phyloP scores from a whole-genome alignment of 306 rosid species.

The Fagus crenata region DNA sequence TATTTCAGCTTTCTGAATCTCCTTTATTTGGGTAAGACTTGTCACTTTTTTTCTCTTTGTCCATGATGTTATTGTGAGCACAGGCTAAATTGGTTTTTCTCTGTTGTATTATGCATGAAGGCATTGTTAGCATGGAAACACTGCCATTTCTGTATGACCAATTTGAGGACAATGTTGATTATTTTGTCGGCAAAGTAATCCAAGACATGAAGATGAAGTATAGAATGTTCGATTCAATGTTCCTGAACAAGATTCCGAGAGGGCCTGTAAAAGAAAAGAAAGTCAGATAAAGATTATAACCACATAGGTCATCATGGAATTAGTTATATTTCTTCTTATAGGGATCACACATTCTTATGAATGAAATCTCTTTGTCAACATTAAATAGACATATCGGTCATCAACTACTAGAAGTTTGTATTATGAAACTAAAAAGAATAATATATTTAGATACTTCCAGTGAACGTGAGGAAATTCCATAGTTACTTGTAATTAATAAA shows the following conservation, averaged over 20 bases:
- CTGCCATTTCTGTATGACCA: slow-evolving; percentile 67
- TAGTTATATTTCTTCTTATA: background rate
- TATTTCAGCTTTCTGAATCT: slow-evolving; percentile 65
- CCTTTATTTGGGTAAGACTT: slow-evolving; percentile 62
- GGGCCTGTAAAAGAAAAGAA: slow-evolving; percentile 72
- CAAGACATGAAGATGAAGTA: slow-evolving; percentile 47
- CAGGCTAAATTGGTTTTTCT: background rate
- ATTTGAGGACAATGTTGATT: slow-evolving; percentile 59
- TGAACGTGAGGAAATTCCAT: too few species aligned
- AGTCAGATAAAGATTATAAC: slow-evolving; percentile 31
- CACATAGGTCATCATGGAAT: background rate
- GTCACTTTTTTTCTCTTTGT: background rate
- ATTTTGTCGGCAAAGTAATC: slow-evolving; percentile 36
- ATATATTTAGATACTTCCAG: too few species aligned
- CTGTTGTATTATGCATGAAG: slow-evolving; percentile 40
- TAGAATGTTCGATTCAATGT: slow-evolving; percentile 45
- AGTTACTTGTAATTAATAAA: too few species aligned
- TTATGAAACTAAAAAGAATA: too few species aligned
- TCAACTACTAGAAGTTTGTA: background rate
- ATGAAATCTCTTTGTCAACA: background rate
- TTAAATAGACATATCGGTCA: background rate
- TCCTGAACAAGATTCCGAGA: slow-evolving; percentile 77
- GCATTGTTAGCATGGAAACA: slow-evolving; percentile 49
- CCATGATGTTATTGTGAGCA: slow-evolving; percentile 7
- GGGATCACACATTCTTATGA: slow-evolving; percentile 1